These are phyloP conservation scores for Reticulascus tulasneorum DNA, from an alignment of 2,329 filamentous ascomycete genomes.

Conservation along the genomic window DNA sequence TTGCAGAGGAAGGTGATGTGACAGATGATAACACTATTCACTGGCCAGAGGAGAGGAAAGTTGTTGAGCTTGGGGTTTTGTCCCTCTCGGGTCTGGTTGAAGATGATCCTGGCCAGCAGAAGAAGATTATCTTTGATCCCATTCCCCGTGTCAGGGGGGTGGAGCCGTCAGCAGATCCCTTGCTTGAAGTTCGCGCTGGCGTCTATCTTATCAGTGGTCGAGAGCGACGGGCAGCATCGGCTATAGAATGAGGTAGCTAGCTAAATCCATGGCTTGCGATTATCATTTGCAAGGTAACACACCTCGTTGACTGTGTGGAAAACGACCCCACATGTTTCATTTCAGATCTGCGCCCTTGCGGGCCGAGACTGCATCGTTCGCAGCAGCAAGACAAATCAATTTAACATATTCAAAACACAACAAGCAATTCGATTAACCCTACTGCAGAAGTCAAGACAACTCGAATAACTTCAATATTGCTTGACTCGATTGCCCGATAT, in stretches of 20 bases:
- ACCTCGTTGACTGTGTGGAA: constrained; percentile 33
- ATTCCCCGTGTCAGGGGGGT: constrained; percentile 51
- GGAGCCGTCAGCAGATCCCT: constrained; percentile 48
- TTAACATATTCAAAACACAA: too few relatives aligned
- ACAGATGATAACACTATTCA: constrained; percentile 24
- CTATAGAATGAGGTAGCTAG: too few relatives aligned
- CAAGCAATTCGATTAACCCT: too few relatives aligned
- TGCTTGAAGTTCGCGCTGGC: constrained; percentile 51
- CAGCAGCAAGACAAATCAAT: too few relatives aligned
- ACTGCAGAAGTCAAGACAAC: too few relatives aligned
- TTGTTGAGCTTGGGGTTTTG: constrained; percentile 48
- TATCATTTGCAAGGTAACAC: constrained; percentile 43
- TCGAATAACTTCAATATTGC: too few relatives aligned
- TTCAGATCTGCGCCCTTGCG: not conserved
- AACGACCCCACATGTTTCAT: too few relatives aligned
- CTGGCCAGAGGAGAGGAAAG: constrained; percentile 47
- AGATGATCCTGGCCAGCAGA: constrained; percentile 40
- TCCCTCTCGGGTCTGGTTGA: constrained; percentile 35
- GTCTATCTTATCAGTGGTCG: constrained; percentile 53
- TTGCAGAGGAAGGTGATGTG: constrained; percentile 26
- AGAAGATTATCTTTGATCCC: constrained; percentile 54
- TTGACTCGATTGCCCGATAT: too few relatives aligned
- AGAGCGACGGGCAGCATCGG: constrained; percentile 42
- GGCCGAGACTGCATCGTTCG: too few relatives aligned
- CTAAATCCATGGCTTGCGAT: constrained; percentile 36